Conservation (phyloP, 805 yeast species). For the Wickerhamomyces subpelliculosus region DNA sequence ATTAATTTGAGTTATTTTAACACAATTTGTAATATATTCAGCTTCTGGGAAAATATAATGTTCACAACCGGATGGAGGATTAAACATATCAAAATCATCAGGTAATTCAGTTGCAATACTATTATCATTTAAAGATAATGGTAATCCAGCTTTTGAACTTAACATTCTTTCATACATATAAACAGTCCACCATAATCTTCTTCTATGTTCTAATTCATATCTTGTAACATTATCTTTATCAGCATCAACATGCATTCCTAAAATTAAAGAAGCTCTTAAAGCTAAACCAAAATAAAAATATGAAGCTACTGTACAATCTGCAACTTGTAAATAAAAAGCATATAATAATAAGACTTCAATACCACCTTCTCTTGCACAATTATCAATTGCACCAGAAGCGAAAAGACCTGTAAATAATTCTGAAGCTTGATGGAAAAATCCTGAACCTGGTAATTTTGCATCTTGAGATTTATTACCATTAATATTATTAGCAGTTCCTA, state of each 20-base stretch:
- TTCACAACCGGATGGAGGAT: conserved; percentile 53
- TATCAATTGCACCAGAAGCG: conserved; percentile 75
- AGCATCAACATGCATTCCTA: conserved; percentile 81
- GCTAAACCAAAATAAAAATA: conserved; percentile 78
- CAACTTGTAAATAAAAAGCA: conserved; percentile 77
- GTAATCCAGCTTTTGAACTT: conserved; percentile 76
- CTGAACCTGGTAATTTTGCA: conserved; percentile 67
- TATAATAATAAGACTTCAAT: conserved; percentile 67
- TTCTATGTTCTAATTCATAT: conserved; percentile 73
- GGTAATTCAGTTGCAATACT: conserved; percentile 77
- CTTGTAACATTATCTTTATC: conserved; percentile 60
- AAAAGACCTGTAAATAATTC: conserved; percentile 69
- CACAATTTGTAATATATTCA: conserved; percentile 69
- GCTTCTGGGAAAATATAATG: conserved; percentile 74
- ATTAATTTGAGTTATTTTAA: conserved; percentile 70
- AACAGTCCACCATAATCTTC: conserved; percentile 83
- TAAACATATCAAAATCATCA: conserved; percentile 57
- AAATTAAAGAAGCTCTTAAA: conserved; percentile 58
- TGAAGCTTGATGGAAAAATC: conserved; percentile 74
- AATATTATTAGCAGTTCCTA: conserved; percentile 64
- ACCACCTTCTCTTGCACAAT: conserved; percentile 73
- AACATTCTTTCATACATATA: conserved; percentile 81
- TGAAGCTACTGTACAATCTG: conserved; percentile 77
- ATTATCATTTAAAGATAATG: conserved; percentile 71
- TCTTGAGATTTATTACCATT: conserved; percentile 36